phyloP scores from a whole-genome alignment of 768 basidiomycete species.

The Phylloporus sp. region DNA sequence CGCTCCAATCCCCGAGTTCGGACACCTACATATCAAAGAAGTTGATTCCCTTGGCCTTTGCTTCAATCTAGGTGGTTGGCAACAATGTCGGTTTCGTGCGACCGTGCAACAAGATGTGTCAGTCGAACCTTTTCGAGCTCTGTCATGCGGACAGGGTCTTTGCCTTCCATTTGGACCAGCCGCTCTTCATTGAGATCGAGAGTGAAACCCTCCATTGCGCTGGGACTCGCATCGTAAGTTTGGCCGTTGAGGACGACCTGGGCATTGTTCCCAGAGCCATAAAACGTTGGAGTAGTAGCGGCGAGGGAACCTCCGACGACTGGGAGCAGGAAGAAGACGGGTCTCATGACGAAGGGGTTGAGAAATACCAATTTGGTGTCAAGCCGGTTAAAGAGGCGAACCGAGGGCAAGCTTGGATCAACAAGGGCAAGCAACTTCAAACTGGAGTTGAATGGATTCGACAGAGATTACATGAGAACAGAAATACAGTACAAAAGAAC shows the following conservation, averaged over 20 bases:
- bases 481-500: background rate
- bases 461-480: conserved; percentile 2
- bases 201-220: conserved; percentile 44
- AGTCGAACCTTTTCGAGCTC: conserved; percentile 78
- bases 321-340: conserved; percentile 15
- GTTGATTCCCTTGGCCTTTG: conserved; percentile 69
- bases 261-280: conserved; percentile 1
- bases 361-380: background rate
- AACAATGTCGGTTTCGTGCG: background rate
- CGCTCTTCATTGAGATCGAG: conserved; percentile 69
- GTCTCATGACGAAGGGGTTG: conserved; percentile 6
- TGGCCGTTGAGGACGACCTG: conserved; percentile 29
- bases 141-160: conserved; percentile 72
- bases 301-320: conserved; percentile 19
- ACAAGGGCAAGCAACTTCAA: conserved; percentile 12
- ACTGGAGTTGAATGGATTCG: background rate
- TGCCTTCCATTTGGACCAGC: conserved; percentile 69
- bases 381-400: background rate
- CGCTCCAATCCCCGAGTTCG: background rate
- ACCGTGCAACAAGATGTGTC: background rate
- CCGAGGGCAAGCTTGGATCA: background rate
- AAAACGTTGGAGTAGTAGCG: conserved; percentile 11
- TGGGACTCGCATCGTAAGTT: conserved; percentile 19
- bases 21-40: conserved; percentile 80
- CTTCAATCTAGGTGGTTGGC: conserved; percentile 54